Base-by-base conservation (phyloP, 2,329 filamentous ascomycete species). In the Metarhizium brunneum region DNA sequence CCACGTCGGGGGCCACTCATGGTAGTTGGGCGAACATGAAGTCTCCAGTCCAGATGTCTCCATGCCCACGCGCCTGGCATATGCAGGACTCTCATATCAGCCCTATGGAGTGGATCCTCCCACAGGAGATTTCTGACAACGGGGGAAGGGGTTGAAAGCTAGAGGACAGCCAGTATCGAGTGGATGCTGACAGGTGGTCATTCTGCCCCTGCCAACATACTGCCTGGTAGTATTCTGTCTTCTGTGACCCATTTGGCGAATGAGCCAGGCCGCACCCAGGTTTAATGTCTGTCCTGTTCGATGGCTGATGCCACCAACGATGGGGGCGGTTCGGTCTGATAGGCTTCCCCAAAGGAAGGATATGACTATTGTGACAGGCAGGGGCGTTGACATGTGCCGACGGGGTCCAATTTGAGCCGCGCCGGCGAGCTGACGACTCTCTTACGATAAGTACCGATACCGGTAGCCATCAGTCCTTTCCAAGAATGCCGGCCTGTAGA, bases 1-100 rank as follows among this genome's bases (percentile, higher is more conserved):
- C 54, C 54, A 55, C 54, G 30, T 52, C 40, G 30, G 48, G 18
- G 50, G 47, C 29, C 53, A 47, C 45, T 36, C 53, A 54, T 50
- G 53, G 47, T 36, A 43, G 47, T 54, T 50, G 47, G 35, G 42
- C 42, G 42, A 43, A 4, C 3, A 43, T 43, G 35, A 5, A 40
- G 11, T 16, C 11, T 40, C 11, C 7, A 35, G 32, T 40, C 38
- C 38, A 35, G 32, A 35, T 35, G 38, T 40, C 45, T 29, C 7
- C 30, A 48, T 48, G 7, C 45, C n/a, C 45, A 48, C 45, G 20
- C 45, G 20, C 20, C 30, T 29, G 45, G 14, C n/a, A 48, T 10
- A 45, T 30, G 43, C 52, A 35, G 29, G 29, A 35, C 7, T 35
- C 32, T 29, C 53, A 35, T 38, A 20, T 54, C 53, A 54, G 53